Percentiles rank a stretch among this genome's conserved stretches.
Conservation (phyloP, 176 grass and related monocot species). For the Phragmites australis region DNA sequence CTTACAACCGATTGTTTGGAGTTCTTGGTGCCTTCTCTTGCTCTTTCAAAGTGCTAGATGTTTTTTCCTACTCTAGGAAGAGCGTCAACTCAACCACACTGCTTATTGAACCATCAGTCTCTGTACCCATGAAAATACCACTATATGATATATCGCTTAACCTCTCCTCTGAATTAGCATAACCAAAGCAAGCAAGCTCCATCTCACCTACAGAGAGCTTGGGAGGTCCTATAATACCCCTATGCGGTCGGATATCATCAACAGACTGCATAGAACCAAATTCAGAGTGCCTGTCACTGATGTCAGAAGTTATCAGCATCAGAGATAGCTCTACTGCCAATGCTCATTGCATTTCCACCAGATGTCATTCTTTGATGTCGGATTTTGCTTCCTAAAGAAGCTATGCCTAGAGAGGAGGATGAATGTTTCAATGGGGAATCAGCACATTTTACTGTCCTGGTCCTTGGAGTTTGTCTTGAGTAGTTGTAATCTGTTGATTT, state of each 20-base stretch:
- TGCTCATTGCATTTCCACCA: constrained; percentile 40
- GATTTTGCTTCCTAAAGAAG: constrained; percentile 50
- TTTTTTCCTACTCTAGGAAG: constrained; percentile 58
- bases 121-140: constrained; percentile 75
- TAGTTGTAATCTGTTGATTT: constrained; percentile 59
- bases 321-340: constrained; percentile 36
- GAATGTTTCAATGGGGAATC: constrained; percentile 69
- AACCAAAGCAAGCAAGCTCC: constrained; percentile 56
- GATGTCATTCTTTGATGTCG: constrained; percentile 44
- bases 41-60: constrained; percentile 35
- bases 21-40: constrained; percentile 24
- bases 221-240: constrained; percentile 42
- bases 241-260: constrained; percentile 46
- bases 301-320: constrained; percentile 66
- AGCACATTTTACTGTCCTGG: constrained; percentile 32
- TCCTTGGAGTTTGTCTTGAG: constrained; percentile 51
- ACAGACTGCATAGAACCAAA: constrained; percentile 62
- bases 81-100: constrained; percentile 51
- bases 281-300: constrained; percentile 73
- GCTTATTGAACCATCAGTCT: constrained; percentile 74
- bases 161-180: constrained; percentile 68
- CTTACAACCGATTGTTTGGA: constrained; percentile 60
- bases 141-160: constrained; percentile 88
- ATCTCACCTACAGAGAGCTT: constrained; percentile 15
- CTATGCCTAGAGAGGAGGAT: constrained; percentile 65